Conservation (phyloP, 2,329 filamentous ascomycete genomes). For the Sporothrix protearum region DNA sequence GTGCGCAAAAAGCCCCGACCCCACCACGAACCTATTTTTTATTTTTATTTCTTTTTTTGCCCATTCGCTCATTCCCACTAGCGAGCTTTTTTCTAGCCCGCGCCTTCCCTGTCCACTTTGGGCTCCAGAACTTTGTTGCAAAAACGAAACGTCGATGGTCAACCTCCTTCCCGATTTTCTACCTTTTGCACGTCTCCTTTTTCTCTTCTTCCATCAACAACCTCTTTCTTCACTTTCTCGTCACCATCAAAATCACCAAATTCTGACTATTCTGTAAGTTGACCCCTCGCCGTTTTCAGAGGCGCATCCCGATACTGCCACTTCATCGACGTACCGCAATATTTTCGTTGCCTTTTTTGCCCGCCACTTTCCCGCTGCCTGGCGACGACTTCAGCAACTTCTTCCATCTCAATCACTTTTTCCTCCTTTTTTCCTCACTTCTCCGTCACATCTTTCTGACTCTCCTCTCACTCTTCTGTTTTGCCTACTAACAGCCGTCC, state of each 20-base stretch:
- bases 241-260: not conserved
- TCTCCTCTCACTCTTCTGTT: not conserved
- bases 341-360: conserved; percentile 6
- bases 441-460: not conserved
- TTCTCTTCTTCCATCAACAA: not conserved
- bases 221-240: not conserved
- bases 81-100: conserved; percentile 17
- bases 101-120: conserved; percentile 18
- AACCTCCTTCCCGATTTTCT: not conserved
- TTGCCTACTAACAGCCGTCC: not conserved
- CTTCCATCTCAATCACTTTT: not conserved
- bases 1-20: not conserved
- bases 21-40: conserved; percentile 9
- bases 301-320: conserved; percentile 1
- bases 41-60: not conserved
- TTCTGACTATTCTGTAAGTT: not conserved
- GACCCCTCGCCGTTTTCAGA: not conserved
- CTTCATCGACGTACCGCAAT: not conserved
- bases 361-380: not conserved
- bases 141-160: not conserved
- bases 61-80: conserved; percentile 12
- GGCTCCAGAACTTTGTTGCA: not conserved
- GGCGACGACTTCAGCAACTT: not conserved
- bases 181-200: conserved; percentile 7
- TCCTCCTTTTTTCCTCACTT: not conserved